phyloP scores from a whole-genome alignment of 306 rosid genomes.

The Biancaea sappan region DNA sequence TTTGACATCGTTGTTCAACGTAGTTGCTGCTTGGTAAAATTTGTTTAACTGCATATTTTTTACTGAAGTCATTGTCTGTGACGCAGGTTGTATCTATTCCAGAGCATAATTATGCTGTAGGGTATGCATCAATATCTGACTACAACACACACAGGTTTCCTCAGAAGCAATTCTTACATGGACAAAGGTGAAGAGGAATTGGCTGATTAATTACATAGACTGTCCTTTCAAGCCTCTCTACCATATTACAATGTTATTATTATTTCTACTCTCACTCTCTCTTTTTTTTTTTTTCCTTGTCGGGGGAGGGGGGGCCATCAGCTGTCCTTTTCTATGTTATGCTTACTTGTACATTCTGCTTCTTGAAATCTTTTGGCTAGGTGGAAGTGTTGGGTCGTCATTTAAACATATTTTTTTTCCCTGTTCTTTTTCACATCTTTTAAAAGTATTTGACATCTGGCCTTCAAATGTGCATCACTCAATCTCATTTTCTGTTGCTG shows the following conservation, averaged over 20 bases:
- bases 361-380: not conserved
- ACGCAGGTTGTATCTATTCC: slow-evolving; percentile 83
- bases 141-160: slow-evolving; percentile 75
- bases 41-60: slow-evolving; percentile 6
- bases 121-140: slow-evolving; percentile 77
- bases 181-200: slow-evolving; percentile 70
- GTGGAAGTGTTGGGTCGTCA: not conserved
- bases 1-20: slow-evolving; percentile 16
- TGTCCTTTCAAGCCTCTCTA: not conserved
- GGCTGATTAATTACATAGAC: slow-evolving; percentile 11
- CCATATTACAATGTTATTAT: not conserved
- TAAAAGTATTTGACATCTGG: not conserved
- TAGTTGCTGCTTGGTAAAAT: slow-evolving; percentile 20
- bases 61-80: slow-evolving; percentile 31
- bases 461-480: not conserved
- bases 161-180: slow-evolving; percentile 59
- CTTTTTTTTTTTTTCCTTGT: not conserved
- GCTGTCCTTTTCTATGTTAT: not conserved
- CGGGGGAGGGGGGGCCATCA: not conserved
- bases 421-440: not conserved
- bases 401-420: not conserved
- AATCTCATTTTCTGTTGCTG: not conserved
- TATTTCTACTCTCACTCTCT: too few relatives aligned
- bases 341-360: not conserved
- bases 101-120: slow-evolving; percentile 62